These are phyloP conservation scores for Globisporangium yorkense DNA, from an alignment of 352 stramenopile genomes.

Conservation along the genomic window DNA sequence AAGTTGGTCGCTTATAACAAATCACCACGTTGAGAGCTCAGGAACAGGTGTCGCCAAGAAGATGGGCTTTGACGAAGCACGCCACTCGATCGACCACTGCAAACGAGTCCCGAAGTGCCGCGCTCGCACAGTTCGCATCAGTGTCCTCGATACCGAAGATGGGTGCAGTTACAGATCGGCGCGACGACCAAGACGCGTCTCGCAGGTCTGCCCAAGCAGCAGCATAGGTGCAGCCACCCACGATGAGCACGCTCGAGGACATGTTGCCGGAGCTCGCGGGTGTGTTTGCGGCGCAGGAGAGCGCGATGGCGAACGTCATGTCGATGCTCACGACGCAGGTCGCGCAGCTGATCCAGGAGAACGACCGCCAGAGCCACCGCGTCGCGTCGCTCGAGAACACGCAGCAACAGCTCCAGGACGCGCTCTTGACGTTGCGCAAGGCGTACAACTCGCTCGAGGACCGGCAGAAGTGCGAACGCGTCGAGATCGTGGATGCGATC, in stretches of 20 bases:
- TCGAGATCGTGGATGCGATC: conserved; percentile 5
- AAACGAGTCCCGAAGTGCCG: too few species aligned
- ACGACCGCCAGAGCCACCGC: conserved; percentile 23
- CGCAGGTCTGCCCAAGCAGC: neutral
- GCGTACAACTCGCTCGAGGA: conserved; percentile 13
- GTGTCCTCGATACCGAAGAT: too few species aligned
- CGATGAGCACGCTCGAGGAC: conserved; percentile 60
- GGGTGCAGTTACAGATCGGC: too few species aligned
- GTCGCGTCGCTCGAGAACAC: conserved; percentile 31
- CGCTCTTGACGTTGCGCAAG: conserved; percentile 17
- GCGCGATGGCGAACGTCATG: conserved; percentile 45
- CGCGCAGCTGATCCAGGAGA: conserved; percentile 33
- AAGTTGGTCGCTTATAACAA: too few species aligned
- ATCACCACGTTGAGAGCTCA: too few species aligned
- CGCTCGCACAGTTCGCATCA: too few species aligned
- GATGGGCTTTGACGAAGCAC: too few species aligned
- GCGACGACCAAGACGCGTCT: neutral
- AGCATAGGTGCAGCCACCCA: neutral
- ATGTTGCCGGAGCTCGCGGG: conserved; percentile 58
- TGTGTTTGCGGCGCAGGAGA: conserved; percentile 57
- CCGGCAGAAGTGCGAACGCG: conserved; percentile 9
- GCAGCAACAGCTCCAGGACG: conserved; percentile 20
- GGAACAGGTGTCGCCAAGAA: too few species aligned
- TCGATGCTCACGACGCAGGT: conserved; percentile 45
- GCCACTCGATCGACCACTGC: too few species aligned